phyloP scores from a whole-genome alignment of 1,139 yeast genomes.

The Hyphopichia burtonii region DNA sequence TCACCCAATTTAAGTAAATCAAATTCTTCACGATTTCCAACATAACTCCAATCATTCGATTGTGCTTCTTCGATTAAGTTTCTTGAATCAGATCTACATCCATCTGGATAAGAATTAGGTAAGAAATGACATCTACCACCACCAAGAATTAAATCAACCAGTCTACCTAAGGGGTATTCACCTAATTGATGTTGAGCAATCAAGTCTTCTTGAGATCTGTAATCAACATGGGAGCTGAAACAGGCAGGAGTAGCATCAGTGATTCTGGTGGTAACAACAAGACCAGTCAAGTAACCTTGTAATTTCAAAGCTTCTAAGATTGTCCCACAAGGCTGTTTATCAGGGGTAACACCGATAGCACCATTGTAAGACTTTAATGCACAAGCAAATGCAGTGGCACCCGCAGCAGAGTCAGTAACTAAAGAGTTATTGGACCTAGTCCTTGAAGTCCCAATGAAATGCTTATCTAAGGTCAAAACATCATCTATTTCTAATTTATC shows the following conservation, averaged over 20 bases:
- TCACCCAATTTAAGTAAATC: slow-evolving; percentile 53
- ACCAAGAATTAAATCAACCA: slow-evolving; percentile 81
- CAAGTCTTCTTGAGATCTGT: slow-evolving; percentile 71
- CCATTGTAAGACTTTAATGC: slow-evolving; percentile 79
- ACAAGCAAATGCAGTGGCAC: slow-evolving; percentile 88
- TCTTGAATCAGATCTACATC: slow-evolving; percentile 67
- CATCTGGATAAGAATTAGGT: slow-evolving; percentile 41
- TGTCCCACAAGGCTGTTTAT: slow-evolving; percentile 71
- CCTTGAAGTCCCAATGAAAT: slow-evolving; percentile 73
- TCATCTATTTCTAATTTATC: slow-evolving; percentile 53
- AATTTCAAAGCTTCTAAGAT: slow-evolving; percentile 79
- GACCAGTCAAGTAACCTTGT: slow-evolving; percentile 74
- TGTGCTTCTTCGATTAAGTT: slow-evolving; percentile 63
- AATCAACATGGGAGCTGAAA: slow-evolving; percentile 73
- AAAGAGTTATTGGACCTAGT: slow-evolving; percentile 71
- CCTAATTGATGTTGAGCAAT: slow-evolving; percentile 88
- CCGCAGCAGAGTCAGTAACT: slow-evolving; percentile 91
- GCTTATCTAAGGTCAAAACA: slow-evolving; percentile 58
- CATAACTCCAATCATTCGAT: slow-evolving; percentile 57
- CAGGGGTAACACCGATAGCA: slow-evolving; percentile 73
- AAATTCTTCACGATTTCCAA: slow-evolving; percentile 54
- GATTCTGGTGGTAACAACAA: slow-evolving; percentile 82
- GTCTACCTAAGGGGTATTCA: slow-evolving; percentile 68
- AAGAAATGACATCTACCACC: slow-evolving; percentile 85
- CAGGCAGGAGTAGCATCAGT: slow-evolving; percentile 88